Base-by-base conservation (phyloP, 2,329 filamentous ascomycete genomes). In the Thermoascus crustaceus region DNA sequence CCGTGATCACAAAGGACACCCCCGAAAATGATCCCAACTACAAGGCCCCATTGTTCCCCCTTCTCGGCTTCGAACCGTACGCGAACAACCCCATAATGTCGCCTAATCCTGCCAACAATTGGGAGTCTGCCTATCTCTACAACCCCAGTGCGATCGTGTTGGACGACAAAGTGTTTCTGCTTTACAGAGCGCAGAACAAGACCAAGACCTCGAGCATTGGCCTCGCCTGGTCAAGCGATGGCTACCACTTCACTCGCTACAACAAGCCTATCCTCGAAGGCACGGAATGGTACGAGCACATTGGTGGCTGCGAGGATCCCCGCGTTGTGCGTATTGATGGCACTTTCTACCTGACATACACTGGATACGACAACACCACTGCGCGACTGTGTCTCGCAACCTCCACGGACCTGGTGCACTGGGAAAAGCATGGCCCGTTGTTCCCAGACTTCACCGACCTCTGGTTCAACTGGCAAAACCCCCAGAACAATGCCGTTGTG, bases 281-380 rank as follows among this genome's bases (percentile, higher is more conserved):
- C 3, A 60, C 55, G 3, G 55, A 61, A 34, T 35, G 46, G 1
- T 61, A 50, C 41, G 58, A 61, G 32, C 39, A 42, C 5, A 42
- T 45, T 3, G 57, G 58, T 20, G 56, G 57, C 17, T n/a, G n/a
- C n/a, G 58, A 63, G 39, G 60, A 63, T 36, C 57, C 59, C 7
- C 48, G 59, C 10, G 46, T 63, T 5, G 49, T 58, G 9, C 50
- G 54, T 14, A 45, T 59, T 19, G 57, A 62, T 19, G 57, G 57
- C 1, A 55, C 54, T 0, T 61, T 62, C 39, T 60, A 61, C 45
- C 37, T 63, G 38, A 61, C 58, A 2, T 63, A 63, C 38, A 61
- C 58, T 3, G 55, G 38, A 2, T 63, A 48, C 30, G 54, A 61
- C 29, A 32, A 43, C n/a, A 47, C 42, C 4, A 48, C 44, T 2